Evolutionary conservation across 2,329 filamentous ascomycete species (phyloP).

Genomic region (Aureobasidium mangrovei): DNA sequence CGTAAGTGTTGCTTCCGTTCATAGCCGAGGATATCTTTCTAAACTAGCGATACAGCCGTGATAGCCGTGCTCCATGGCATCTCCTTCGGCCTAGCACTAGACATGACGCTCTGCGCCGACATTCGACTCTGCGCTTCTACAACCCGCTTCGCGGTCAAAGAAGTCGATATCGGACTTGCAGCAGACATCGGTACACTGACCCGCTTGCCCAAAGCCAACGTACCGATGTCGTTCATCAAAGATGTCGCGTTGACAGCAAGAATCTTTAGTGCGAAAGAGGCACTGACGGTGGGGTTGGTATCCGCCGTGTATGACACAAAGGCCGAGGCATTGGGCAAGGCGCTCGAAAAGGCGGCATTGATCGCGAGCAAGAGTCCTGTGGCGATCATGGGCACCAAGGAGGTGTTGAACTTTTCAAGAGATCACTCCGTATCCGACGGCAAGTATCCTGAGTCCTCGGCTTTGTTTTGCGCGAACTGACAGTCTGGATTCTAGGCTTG

Average conservation of each 20-base stretch:
- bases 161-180: slow-evolving; percentile 73
- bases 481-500: slow-evolving; percentile 43
- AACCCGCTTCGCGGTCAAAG: slow-evolving; percentile 62
- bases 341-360: slow-evolving; percentile 52
- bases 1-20: slow-evolving; percentile 25
- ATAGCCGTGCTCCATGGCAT: slow-evolving; percentile 75
- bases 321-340: slow-evolving; percentile 52
- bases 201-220: slow-evolving; percentile 64
- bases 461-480: background rate
- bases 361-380: slow-evolving; percentile 80
- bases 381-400: slow-evolving; percentile 79
- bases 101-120: slow-evolving; percentile 58
- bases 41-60: slow-evolving; percentile 48
- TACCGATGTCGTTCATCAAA: slow-evolving; percentile 66
- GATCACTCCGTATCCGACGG: slow-evolving; percentile 72
- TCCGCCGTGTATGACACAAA: slow-evolving; percentile 55
- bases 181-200: slow-evolving; percentile 70
- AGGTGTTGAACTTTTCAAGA: slow-evolving; percentile 71
- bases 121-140: slow-evolving; percentile 53
- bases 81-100: slow-evolving; percentile 67
- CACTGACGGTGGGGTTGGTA: slow-evolving; percentile 60
- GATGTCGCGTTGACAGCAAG: slow-evolving; percentile 66
- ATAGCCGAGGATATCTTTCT: background rate
- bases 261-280: slow-evolving; percentile 60
- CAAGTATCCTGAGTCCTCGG: slow-evolving; percentile 33